These are phyloP conservation scores for Pyronema domesticum DNA, from an alignment of 495 filamentous ascomycete species.

Conservation along the genomic window DNA sequence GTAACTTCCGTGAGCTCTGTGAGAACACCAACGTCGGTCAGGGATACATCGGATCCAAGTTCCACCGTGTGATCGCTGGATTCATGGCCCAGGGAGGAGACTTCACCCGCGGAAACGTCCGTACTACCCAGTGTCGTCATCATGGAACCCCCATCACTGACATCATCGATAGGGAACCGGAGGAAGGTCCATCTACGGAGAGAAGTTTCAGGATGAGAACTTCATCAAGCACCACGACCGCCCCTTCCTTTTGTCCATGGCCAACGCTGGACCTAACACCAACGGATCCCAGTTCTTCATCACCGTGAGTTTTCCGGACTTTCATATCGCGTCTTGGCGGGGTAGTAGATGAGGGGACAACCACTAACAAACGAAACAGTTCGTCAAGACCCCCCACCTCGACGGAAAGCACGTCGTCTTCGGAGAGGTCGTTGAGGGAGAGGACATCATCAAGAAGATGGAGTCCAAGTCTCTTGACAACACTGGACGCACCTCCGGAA, in stretches of 20 bases:
- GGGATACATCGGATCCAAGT: constrained; percentile 63
- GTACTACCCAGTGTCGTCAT: constrained; percentile 27
- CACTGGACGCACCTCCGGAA: constrained; percentile 13
- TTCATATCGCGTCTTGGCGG: neutral
- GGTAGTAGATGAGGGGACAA: neutral
- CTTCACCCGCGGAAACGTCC: constrained; percentile 88
- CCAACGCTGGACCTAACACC: constrained; percentile 67
- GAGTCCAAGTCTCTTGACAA: constrained; percentile 32
- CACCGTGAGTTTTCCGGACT: neutral
- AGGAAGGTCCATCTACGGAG: constrained; percentile 75
- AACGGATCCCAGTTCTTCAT: constrained; percentile 23
- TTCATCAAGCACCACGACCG: constrained; percentile 45
- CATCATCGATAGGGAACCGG: constrained; percentile 47
- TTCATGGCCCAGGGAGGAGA: constrained; percentile 99
- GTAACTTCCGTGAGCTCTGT: constrained; percentile 91
- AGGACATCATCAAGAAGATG: constrained; percentile 49
- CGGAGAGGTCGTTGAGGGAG: constrained; percentile 50
- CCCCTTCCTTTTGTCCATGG: constrained; percentile 59
- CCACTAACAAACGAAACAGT: constrained; percentile 29
- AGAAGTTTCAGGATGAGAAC: constrained; percentile 74
- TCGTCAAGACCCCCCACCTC: constrained; percentile 52
- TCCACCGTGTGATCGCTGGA: constrained; percentile 87
- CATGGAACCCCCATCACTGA: neutral
- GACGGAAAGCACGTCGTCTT: constrained; percentile 71
- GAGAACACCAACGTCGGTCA: constrained; percentile 70